Conservation (phyloP, 768 basidiomycete species). For the Gloeopeniophorella convolvens region DNA sequence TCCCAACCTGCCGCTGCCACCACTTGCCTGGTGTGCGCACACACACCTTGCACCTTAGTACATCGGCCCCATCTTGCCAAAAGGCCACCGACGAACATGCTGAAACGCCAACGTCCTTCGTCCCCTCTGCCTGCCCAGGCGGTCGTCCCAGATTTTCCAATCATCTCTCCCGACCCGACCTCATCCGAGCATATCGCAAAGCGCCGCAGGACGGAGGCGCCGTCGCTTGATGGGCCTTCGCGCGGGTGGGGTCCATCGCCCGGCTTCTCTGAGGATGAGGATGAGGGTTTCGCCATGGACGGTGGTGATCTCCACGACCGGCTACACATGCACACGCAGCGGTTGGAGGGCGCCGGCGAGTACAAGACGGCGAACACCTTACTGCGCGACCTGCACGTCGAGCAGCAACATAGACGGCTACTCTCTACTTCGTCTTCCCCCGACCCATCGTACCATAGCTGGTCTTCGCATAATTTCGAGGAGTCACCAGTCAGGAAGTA, state of each 20-base stretch:
- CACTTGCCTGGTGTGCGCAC: no score
- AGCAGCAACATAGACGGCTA: conserved; percentile 57
- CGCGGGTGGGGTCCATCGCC: conserved; percentile 37
- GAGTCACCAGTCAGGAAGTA: neutral
- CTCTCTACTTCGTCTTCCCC: conserved; percentile 25
- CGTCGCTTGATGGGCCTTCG: conserved; percentile 44
- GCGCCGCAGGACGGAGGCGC: conserved; percentile 47
- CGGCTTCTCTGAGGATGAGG: conserved; percentile 22
- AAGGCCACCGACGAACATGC: conserved; percentile 16
- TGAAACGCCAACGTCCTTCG: conserved; percentile 21
- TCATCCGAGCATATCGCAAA: conserved; percentile 36
- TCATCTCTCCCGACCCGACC: conserved; percentile 23
- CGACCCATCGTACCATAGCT: conserved; percentile 1
- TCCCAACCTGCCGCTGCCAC: no score
- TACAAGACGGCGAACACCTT: conserved; percentile 61
- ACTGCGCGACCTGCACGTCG: conserved; percentile 64
- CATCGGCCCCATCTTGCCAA: neutral
- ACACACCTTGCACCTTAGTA: no score
- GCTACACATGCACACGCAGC: conserved; percentile 1
- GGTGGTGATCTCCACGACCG: neutral
- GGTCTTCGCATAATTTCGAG: neutral
- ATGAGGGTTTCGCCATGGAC: conserved; percentile 25
- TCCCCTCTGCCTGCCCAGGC: conserved; percentile 14
- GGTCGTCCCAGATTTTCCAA: conserved; percentile 12
- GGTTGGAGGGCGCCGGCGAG: conserved; percentile 23